phyloP scores from a whole-genome alignment of 1,284 basidiomycete species.

The Rhodotorula sp. region DNA sequence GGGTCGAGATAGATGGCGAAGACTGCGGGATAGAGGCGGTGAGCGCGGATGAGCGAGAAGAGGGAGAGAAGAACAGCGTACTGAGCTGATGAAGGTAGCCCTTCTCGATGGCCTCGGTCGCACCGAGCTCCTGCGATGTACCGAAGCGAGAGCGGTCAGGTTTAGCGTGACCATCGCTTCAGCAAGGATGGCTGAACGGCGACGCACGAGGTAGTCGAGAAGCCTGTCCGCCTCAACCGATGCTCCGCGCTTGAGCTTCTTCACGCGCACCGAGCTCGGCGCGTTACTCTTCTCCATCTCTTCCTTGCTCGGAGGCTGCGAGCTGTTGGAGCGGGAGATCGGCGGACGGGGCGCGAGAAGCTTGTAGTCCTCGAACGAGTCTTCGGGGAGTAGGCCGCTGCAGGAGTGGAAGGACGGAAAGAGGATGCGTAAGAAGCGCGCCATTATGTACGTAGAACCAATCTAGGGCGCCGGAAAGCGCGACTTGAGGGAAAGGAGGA shows the following conservation, averaged over 20 bases:
- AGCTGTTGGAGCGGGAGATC: constrained; percentile 38
- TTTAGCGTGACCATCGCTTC: background rate
- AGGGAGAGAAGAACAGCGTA: background rate
- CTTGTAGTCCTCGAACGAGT: constrained; percentile 74
- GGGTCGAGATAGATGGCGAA: constrained; percentile 70
- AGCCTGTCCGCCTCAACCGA: constrained; percentile 76
- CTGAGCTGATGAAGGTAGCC: constrained; percentile 42
- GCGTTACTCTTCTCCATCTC: constrained; percentile 50
- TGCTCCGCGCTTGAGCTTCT: constrained; percentile 71
- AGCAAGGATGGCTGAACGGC: background rate
- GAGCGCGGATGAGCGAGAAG: background rate
- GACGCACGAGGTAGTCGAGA: constrained; percentile 68
- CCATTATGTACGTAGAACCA: too few relatives aligned
- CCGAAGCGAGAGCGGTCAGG: too few relatives aligned
- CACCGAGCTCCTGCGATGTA: constrained; percentile 35
- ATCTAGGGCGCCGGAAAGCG: background rate
- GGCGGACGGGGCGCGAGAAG: constrained; percentile 29
- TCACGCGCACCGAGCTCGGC: constrained; percentile 50
- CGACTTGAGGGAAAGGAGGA: background rate
- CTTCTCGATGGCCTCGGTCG: constrained; percentile 40
- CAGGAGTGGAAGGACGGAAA: background rate
- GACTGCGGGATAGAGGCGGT: constrained; percentile 46
- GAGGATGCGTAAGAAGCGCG: too few relatives aligned
- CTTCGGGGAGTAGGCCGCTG: constrained; percentile 71
- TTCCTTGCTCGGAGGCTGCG: constrained; percentile 60